Base-by-base conservation (phyloP, 257 asterid species). In the Nicotiana sylvestris region DNA sequence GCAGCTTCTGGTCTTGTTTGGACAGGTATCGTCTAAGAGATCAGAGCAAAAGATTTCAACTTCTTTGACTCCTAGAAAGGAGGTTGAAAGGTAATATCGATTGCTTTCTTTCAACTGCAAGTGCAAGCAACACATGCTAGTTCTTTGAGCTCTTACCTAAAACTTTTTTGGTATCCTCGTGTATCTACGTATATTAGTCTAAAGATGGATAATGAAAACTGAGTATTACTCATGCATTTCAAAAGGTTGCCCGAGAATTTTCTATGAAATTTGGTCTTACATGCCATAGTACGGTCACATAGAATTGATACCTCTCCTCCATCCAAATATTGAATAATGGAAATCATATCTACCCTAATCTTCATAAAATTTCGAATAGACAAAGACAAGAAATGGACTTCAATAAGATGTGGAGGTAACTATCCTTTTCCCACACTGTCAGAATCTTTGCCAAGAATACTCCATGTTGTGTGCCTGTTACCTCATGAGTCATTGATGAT, bases 41-140 rank as follows among this genome's bases (percentile, higher is more conserved):
- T 9, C 78, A 27, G 88, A 86, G 85, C 88, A 86, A 61, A 91
- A 91, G 90, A 78, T 82, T 51, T 76, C 91, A 65, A 57, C 88
- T 82, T 77, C 87, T 81, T 83, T 65, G 62, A 85, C 92, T 82
- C 91, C 89, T 49, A 83, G 76, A 25, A 92, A 89, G 83, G 89
- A 88, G 85, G 93, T 87, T 66, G 89, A 86, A 81, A 90, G 97
- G 99, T 95, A 92, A 86, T 21, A 51, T 61, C 35, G 3, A 2
- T 79, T 62, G 33, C 78, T 18, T 70, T 70, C 58, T 43, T 21
- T 70, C 78, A n/a, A 70, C 78, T 39, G 5, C 35, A 70, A 70
- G 49, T 43, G 35, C 49, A 70, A 10, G 11, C 18, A 39, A 43
- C 35, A 70, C 78, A 70, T 70, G 10, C 49, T 21, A 39, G 35